Evolutionary conservation across 2,329 filamentous ascomycete genomes (phyloP).

Genomic region (Aspergillus aculeatus): DNA sequence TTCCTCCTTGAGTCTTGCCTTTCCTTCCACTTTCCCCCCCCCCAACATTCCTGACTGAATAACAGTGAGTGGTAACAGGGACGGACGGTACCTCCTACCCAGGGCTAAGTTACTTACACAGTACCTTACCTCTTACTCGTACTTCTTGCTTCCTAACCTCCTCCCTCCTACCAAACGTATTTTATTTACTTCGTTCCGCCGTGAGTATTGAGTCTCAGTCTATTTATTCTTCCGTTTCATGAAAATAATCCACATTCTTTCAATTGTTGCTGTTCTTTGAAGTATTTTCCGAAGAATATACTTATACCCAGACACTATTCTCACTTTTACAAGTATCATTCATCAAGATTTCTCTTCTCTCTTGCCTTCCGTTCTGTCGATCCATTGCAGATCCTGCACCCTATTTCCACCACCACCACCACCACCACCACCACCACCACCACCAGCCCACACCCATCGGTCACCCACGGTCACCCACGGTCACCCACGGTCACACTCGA

Average conservation of each 20-base stretch:
- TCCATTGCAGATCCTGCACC: slow-evolving; percentile 13
- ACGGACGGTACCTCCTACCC: no score
- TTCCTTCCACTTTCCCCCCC: not conserved
- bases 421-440: no score
- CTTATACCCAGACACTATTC: not conserved
- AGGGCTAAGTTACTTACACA: no score
- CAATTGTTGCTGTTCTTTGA: no score
- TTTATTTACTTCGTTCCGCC: no score
- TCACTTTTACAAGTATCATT: not conserved
- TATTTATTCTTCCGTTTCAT: not conserved
- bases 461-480: not conserved
- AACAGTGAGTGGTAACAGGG: no score
- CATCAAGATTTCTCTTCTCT: no score
- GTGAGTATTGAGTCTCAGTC: no score
- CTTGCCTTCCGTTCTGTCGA: slow-evolving; percentile 3
- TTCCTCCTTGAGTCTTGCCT: not conserved
- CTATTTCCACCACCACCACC: not conserved
- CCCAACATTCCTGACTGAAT: not conserved
- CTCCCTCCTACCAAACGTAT: no score
- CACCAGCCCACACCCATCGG: not conserved
- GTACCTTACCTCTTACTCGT: no score
- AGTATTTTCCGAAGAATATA: no score
- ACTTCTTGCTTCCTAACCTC: no score
- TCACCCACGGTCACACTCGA: not conserved
- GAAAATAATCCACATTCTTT: not conserved